phyloP scores from a whole-genome alignment of 768 basidiomycete species.

The Coprinopsis marcescibilis region DNA sequence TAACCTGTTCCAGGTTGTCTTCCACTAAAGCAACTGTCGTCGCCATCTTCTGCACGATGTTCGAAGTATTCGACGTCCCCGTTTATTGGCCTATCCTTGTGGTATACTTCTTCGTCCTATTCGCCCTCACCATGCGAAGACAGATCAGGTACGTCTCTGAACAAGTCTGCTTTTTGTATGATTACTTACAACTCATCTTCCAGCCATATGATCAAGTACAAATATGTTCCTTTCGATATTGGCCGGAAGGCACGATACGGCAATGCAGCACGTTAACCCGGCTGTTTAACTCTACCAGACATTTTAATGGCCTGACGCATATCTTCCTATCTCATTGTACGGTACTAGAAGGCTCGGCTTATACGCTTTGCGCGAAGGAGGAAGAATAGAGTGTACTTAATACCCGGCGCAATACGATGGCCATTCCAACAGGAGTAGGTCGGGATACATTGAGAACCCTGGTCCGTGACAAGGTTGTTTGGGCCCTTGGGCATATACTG shows the following conservation, averaged over 20 bases:
- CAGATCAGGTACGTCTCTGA: slow-evolving; percentile 79
- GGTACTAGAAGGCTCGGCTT: no score
- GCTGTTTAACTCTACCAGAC: not conserved
- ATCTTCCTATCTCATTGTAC: no score
- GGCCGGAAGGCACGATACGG: slow-evolving; percentile 91
- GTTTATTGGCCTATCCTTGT: slow-evolving; percentile 99
- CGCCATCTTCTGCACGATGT: slow-evolving; percentile 75
- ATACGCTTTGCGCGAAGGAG: no score
- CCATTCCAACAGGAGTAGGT: no score
- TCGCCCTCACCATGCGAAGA: slow-evolving; percentile 90
- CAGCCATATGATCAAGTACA: slow-evolving; percentile 99
- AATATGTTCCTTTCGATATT: slow-evolving; percentile 92
- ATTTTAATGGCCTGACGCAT: not conserved
- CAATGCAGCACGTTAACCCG: slow-evolving; percentile 20
- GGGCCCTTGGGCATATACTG: no score
- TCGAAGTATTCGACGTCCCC: slow-evolving; percentile 87
- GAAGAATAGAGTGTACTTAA: no score
- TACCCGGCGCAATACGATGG: no score
- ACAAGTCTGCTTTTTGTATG: slow-evolving; percentile 2
- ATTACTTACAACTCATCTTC: slow-evolving; percentile 7
- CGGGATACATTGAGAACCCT: no score
- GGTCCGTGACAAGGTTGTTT: no score
- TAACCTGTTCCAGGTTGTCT: slow-evolving; percentile 62
- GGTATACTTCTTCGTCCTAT: slow-evolving; percentile 93
- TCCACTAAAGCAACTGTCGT: slow-evolving; percentile 85